phyloP scores from a whole-genome alignment of 163 green algal species.

The Coccomyxa subellipsoidea region DNA sequence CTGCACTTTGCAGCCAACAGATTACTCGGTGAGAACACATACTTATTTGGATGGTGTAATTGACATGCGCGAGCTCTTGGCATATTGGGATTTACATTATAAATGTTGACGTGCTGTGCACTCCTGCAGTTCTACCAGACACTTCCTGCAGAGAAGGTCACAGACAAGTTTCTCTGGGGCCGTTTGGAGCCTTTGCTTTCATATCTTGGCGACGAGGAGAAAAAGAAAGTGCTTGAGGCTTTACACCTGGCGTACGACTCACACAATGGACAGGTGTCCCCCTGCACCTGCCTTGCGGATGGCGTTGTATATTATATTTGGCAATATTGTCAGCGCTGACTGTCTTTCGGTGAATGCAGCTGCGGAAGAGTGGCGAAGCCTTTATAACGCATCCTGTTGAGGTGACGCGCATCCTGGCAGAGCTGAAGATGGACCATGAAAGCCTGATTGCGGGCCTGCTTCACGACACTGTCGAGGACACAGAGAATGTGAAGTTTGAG shows the following conservation, averaged over 20 bases:
- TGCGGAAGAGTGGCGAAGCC: slow-evolving; percentile 77
- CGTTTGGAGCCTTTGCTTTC: slow-evolving; percentile 51
- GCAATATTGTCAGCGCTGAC: background rate
- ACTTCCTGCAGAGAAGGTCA: slow-evolving; percentile 44
- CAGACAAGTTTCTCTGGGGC: slow-evolving; percentile 57
- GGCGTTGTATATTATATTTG: background rate
- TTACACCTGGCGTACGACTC: slow-evolving; percentile 65
- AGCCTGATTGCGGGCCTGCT: slow-evolving; percentile 77
- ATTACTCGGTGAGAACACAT: background rate
- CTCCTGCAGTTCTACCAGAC: slow-evolving; percentile 60
- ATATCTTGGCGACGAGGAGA: slow-evolving; percentile 49
- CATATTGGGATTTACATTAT: too few relatives aligned
- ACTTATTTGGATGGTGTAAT: too few relatives aligned
- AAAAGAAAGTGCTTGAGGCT: slow-evolving; percentile 45
- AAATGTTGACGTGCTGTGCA: too few relatives aligned
- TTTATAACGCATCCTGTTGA: slow-evolving; percentile 90
- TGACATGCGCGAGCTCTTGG: too few relatives aligned
- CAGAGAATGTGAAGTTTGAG: slow-evolving; percentile 68
- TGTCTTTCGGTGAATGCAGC: slow-evolving; percentile 33
- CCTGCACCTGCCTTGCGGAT: slow-evolving; percentile 48
- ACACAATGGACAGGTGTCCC: slow-evolving; percentile 65
- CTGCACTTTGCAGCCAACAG: background rate
- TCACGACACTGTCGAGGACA: slow-evolving; percentile 91
- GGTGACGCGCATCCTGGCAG: slow-evolving; percentile 75
- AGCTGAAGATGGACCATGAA: slow-evolving; percentile 75